Percentiles rank a stretch among this genome's conserved stretches.
Conservation (phyloP, 805 yeast species). For the Wickerhamiella domercqiae region DNA sequence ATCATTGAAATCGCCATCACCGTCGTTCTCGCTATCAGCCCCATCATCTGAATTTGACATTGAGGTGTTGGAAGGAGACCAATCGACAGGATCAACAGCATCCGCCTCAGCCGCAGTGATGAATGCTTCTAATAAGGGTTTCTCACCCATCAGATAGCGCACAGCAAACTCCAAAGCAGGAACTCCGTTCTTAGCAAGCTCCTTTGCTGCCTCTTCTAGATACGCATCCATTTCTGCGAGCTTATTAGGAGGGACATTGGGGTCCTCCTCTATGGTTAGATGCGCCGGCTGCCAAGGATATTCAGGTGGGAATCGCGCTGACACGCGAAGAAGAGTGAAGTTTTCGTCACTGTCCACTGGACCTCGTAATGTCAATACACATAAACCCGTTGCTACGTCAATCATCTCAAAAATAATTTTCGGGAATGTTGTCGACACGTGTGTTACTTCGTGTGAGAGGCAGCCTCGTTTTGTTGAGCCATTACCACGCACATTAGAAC, state of each 20-base stretch:
- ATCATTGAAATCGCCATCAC: constrained; percentile 1
- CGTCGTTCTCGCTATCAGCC: background rate
- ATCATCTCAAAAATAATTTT: constrained; percentile 62
- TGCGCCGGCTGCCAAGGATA: constrained; percentile 54
- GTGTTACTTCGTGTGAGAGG: constrained; percentile 23
- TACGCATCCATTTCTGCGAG: constrained; percentile 36
- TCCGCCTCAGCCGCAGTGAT: constrained; percentile 12
- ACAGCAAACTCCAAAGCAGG: constrained; percentile 73
- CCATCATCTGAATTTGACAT: background rate
- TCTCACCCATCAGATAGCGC: constrained; percentile 66
- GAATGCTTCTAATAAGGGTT: constrained; percentile 13
- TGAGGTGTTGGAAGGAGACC: constrained; percentile 13
- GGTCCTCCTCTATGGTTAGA: constrained; percentile 65
- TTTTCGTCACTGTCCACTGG: constrained; percentile 44
- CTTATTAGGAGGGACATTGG: constrained; percentile 39
- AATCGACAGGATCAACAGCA: constrained; percentile 11
- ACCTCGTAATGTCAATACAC: constrained; percentile 66
- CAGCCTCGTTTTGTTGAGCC: constrained; percentile 2
- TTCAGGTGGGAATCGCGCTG: constrained; percentile 49
- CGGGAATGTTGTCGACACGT: constrained; percentile 15
- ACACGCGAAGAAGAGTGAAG: constrained; percentile 52
- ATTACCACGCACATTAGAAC: no score
- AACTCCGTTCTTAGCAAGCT: constrained; percentile 39
- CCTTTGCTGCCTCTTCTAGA: constrained; percentile 40
- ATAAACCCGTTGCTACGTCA: constrained; percentile 70